phyloP scores from a whole-genome alignment of 1,284 basidiomycete genomes.

The Chondrostereum purpureum region DNA sequence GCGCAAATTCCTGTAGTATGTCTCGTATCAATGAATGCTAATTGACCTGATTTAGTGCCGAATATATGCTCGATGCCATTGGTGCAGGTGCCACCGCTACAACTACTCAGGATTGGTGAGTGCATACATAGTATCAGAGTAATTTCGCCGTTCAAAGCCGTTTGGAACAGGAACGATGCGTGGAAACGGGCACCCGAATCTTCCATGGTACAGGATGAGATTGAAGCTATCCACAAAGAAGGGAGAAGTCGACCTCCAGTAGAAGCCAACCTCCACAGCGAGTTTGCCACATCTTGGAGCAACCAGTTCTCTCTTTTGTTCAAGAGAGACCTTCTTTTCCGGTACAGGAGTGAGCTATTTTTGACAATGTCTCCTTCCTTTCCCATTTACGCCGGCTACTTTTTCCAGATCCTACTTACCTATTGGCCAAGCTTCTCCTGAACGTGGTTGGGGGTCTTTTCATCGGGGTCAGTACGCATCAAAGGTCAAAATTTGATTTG shows the following conservation, averaged over 20 bases:
- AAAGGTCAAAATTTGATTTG: constrained; percentile 11
- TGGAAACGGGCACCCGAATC: constrained; percentile 38
- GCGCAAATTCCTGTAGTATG: constrained; percentile 10
- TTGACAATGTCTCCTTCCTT: too few relatives aligned
- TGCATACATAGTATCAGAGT: not conserved
- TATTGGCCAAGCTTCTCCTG: constrained; percentile 67
- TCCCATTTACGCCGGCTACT: constrained; percentile 5
- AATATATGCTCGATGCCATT: constrained; percentile 66
- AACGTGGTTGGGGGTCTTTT: constrained; percentile 54
- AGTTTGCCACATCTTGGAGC: constrained; percentile 41
- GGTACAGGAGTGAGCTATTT: constrained; percentile 29
- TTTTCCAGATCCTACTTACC: constrained; percentile 55
- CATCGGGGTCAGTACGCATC: constrained; percentile 34
- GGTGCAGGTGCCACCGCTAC: constrained; percentile 56
- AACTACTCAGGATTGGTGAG: constrained; percentile 38
- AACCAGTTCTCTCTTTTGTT: constrained; percentile 43
- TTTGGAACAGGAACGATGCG: constrained; percentile 20
- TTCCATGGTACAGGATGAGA: constrained; percentile 24
- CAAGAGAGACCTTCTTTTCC: constrained; percentile 28
- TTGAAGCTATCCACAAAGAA: constrained; percentile 31
- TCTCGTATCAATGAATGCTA: too few relatives aligned
- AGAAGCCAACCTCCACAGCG: constrained; percentile 28
- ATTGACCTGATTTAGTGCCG: constrained; percentile 45
- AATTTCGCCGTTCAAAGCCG: constrained; percentile 18
- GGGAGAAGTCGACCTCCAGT: constrained; percentile 29